Evolutionary conservation across 208 protist species (phyloP), one percentile per base, ranked within the genome.

Genomic region (Crithidia acanthocephali): DNA sequence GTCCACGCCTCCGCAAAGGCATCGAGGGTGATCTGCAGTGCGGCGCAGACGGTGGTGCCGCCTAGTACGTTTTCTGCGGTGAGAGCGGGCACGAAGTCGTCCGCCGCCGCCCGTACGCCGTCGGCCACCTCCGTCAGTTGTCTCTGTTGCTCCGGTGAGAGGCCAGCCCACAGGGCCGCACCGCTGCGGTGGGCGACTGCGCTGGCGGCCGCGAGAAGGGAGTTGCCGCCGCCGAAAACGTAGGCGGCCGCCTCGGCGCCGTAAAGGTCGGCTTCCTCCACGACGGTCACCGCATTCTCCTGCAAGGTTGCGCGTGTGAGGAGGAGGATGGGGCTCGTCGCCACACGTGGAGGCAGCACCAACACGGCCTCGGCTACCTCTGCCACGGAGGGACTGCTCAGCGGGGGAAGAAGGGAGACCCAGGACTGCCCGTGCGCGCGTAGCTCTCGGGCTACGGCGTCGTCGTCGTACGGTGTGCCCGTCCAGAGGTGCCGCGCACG

Each of bases 271-370:
- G 61, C 30, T 22, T 86, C 76, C 47, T 67, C 73, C 8, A 50
- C 50, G 9, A 95, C 30, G 1, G 33, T n/a, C 11, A 86, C 59
- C 22, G 65, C 68, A 18, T 35, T 79, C 18, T 73, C 51, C 32
- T 45, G 55, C 37, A 92, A 65, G 32, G 70, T 72, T n/a, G 82
- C 48, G 28, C 45, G 60, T 32, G 88, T 74, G 20, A 74, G 58
- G 33, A 61, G 45, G 33, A 90, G 73, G 9, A 70, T 60, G 18
- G 65, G 32, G 11, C 44, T 56, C n/a, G 78, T 85, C 22, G 75
- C 44, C 11, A 83, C 71, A 56, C 71, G 80, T 22, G 86, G 83
- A 27, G 84, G 79, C n/a, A 95, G 76, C 8, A 95, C 64, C 33
- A 95, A 68, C 25, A 93, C 76, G 4, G 72, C 74, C 81, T 84